Base-by-base conservation (phyloP, 257 asterid species). In the Avicennia marina region DNA sequence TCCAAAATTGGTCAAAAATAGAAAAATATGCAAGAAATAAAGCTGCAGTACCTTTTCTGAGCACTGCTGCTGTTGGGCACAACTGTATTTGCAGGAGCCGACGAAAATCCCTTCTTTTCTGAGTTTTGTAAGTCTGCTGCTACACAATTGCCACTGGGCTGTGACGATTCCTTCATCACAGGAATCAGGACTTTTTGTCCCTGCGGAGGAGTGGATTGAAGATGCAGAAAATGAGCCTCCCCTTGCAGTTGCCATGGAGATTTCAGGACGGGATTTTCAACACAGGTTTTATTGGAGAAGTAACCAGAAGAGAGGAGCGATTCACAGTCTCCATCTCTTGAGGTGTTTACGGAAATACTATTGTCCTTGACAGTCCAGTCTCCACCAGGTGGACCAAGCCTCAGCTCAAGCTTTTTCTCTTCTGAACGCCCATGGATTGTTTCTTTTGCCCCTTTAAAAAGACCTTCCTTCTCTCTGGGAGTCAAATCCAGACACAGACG, bases 301-400 rank as follows among this genome's bases (percentile, higher is more conserved):
- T 36, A 2, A 11, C 41, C 41, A 8, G 10, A 36, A 11, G 41
- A 36, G 3, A 36, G 13, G 41, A 36, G 12, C 6, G 41, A 36
- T 36, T 11, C 41, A 33, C 64, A 39, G 15, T 51, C 51, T 51
- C 60, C 72, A 62, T 52, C 64, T 40, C 26, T 33, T 33, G 48
- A 21, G 9, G 16, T 47, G 13, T 36, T 36, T n/a, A n/a, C n/a
- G n/a, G n/a, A n/a, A n/a, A n/a, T n/a, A n/a, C n/a, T n/a, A n/a
- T n/a, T n/a, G 4, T 38, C 60, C 15, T 34, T 63, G 46, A 18
- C 59, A 53, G 72, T 42, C 90, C 87, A 81, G 24, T 69, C 70
- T 24, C 78, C 88, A 22, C 81, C 83, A 0, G 97, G 97, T 11
- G 98, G 98, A 52, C 87, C 94, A 42, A 88, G 95, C 47, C 85